phyloP scores from a whole-genome alignment of 768 basidiomycete genomes.

The Phanerochaete carnosa region DNA sequence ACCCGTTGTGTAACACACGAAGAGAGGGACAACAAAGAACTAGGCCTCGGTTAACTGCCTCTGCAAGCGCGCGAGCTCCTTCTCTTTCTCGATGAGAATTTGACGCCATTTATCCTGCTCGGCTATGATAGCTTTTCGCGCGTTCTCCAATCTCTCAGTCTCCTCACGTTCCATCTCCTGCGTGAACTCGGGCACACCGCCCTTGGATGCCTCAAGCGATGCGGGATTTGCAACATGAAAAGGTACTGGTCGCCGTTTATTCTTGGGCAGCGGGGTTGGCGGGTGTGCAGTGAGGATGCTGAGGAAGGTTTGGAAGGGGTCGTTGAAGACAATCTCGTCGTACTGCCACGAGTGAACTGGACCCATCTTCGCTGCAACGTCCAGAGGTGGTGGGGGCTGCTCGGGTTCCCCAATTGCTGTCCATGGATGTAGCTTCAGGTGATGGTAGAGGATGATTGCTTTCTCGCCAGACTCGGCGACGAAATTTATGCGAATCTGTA shows the following conservation, averaged over 20 bases:
- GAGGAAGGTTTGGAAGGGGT: slow-evolving; percentile 87
- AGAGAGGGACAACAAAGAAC: not conserved
- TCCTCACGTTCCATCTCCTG: slow-evolving; percentile 86
- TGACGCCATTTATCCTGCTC: slow-evolving; percentile 75
- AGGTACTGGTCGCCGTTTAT: slow-evolving; percentile 59
- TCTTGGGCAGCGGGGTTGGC: slow-evolving; percentile 75
- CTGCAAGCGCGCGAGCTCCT: slow-evolving; percentile 70
- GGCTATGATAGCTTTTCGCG: slow-evolving; percentile 61
- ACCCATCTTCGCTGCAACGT: slow-evolving; percentile 61
- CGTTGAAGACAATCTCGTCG: slow-evolving; percentile 95
- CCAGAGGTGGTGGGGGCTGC: slow-evolving; percentile 50
- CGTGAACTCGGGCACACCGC: slow-evolving; percentile 80
- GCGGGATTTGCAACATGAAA: slow-evolving; percentile 56
- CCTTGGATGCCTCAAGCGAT: slow-evolving; percentile 62
- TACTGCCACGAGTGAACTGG: slow-evolving; percentile 98
- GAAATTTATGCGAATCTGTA: slow-evolving; percentile 89
- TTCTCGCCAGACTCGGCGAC: slow-evolving; percentile 90
- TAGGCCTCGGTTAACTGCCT: slow-evolving; percentile 38
- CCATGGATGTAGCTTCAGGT: slow-evolving; percentile 96
- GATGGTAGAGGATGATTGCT: slow-evolving; percentile 81
- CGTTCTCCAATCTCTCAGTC: slow-evolving; percentile 72
- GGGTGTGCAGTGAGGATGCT: slow-evolving; percentile 76
- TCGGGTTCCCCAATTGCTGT: slow-evolving; percentile 58
- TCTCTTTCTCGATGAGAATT: slow-evolving; percentile 75
- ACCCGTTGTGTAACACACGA: slow-evolving; percentile 1